phyloP scores from a whole-genome alignment of 2,329 filamentous ascomycete genomes.

The Capronia americana region DNA sequence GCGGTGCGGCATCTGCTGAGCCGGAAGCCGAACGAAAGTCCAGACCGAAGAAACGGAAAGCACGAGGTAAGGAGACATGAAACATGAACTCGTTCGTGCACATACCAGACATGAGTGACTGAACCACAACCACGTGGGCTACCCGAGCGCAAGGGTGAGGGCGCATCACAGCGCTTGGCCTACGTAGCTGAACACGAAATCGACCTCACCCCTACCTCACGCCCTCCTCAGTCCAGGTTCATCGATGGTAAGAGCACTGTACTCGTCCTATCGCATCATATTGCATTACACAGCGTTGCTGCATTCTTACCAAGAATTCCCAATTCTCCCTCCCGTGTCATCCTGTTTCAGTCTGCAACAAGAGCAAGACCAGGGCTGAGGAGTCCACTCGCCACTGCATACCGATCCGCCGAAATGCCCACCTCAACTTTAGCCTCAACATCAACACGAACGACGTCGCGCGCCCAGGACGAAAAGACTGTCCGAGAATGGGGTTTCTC shows the following conservation, averaged over 20 bases:
- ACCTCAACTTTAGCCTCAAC: conserved; percentile 8
- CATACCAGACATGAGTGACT: background rate
- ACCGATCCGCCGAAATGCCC: background rate
- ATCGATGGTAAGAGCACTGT: background rate
- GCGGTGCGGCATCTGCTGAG: background rate
- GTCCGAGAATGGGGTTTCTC: conserved; percentile 65
- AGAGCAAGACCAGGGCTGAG: background rate
- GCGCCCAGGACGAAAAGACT: conserved; percentile 58
- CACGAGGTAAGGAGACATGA: conserved; percentile 14
- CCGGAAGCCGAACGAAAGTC: background rate
- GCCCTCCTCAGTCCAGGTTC: background rate
- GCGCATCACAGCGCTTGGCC: conserved; percentile 13
- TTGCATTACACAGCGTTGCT: too few species aligned
- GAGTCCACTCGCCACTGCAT: background rate
- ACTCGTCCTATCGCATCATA: background rate
- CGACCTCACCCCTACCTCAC: background rate
- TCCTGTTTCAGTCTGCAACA: conserved; percentile 6
- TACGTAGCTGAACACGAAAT: background rate
- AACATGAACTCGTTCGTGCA: conserved; percentile 1
- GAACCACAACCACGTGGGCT: background rate
- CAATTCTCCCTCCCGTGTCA: background rate
- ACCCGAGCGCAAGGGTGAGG: background rate
- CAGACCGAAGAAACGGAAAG: background rate
- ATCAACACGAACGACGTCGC: conserved; percentile 27
- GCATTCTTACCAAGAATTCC: background rate